Percentiles rank a stretch among this genome's conserved stretches.
Evolutionary conservation across 805 yeast genomes (phyloP).

Genomic region (Pichia eremophila): DNA sequence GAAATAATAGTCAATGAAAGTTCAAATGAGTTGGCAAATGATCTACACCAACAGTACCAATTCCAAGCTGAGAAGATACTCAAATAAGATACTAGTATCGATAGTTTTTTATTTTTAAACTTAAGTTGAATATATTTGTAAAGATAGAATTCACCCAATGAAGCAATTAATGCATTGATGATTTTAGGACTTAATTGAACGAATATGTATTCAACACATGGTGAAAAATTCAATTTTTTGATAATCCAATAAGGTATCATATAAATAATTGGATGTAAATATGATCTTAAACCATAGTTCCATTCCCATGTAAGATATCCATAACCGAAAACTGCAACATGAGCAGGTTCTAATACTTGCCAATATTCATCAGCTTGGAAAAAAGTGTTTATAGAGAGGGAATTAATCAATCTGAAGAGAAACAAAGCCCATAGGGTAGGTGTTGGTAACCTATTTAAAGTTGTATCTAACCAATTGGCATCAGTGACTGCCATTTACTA

Average conservation of each 20-base stretch:
- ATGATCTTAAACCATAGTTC: conserved; percentile 64
- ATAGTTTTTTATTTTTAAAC: conserved; percentile 22
- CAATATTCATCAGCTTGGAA: conserved; percentile 96
- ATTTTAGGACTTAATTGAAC: conserved; percentile 45
- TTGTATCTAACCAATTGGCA: not conserved
- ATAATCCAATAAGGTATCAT: conserved; percentile 33
- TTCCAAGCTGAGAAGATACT: conserved; percentile 67
- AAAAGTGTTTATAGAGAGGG: conserved; percentile 57
- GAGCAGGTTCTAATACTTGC: conserved; percentile 93
- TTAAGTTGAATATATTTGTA: conserved; percentile 32
- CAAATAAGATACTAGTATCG: conserved; percentile 36
- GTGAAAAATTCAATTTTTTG: conserved; percentile 23
- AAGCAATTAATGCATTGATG: conserved; percentile 58
- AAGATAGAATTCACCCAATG: conserved; percentile 58
- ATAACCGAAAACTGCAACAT: conserved; percentile 57
- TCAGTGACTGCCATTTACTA: not conserved
- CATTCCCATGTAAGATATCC: conserved; percentile 96
- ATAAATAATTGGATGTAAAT: conserved; percentile 70
- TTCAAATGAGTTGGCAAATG: conserved; percentile 82
- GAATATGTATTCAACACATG: not conserved
- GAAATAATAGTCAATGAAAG: conserved; percentile 60
- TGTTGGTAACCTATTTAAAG: not conserved
- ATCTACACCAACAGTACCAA: conserved; percentile 71
- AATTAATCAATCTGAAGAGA: conserved; percentile 47
- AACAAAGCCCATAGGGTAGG: conserved; percentile 18